A percentile compares a stretch with the other conserved stretches of the same genome.
Conservation (phyloP, 2,329 filamentous ascomycete genomes). For the Epichloe sibirici region DNA sequence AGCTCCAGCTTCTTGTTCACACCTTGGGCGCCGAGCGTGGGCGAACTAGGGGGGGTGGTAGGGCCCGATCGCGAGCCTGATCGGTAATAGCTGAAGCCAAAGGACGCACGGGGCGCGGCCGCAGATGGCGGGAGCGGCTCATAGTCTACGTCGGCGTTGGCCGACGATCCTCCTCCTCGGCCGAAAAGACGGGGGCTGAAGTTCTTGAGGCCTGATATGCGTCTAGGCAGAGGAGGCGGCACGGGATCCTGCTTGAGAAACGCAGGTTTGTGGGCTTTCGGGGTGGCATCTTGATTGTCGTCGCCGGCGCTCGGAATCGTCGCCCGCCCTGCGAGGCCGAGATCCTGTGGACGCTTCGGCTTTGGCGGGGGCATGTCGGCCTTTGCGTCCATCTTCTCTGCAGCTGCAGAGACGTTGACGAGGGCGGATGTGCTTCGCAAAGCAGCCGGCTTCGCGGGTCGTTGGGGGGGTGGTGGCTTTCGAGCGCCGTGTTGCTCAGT, state of each 20-base stretch:
- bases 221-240: conserved; percentile 35
- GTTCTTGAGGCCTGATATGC: conserved; percentile 27
- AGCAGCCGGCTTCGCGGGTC: conserved; percentile 45
- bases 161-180: conserved; percentile 19
- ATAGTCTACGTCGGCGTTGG: conserved; percentile 30
- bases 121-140: conserved; percentile 26
- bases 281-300: conserved; percentile 6
- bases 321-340: conserved; percentile 16
- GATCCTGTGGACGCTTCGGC: conserved; percentile 21
- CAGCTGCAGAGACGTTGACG: not conserved
- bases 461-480: conserved; percentile 35
- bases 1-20: conserved; percentile 59
- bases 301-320: conserved; percentile 16
- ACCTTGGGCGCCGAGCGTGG: conserved; percentile 20
- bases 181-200: conserved; percentile 19
- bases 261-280: conserved; percentile 25
- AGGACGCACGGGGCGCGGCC: conserved; percentile 7
- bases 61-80: conserved; percentile 19
- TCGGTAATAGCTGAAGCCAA: conserved; percentile 12
- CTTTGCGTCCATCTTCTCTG: not conserved
- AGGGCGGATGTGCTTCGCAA: conserved; percentile 33
- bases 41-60: conserved; percentile 25
- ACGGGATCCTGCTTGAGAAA: conserved; percentile 16
- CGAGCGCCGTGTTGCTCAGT: conserved; percentile 19
- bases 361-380: conserved; percentile 20